Base-by-base conservation (phyloP, 2,329 filamentous ascomycete species). In the Colletotrichum endophyticum region DNA sequence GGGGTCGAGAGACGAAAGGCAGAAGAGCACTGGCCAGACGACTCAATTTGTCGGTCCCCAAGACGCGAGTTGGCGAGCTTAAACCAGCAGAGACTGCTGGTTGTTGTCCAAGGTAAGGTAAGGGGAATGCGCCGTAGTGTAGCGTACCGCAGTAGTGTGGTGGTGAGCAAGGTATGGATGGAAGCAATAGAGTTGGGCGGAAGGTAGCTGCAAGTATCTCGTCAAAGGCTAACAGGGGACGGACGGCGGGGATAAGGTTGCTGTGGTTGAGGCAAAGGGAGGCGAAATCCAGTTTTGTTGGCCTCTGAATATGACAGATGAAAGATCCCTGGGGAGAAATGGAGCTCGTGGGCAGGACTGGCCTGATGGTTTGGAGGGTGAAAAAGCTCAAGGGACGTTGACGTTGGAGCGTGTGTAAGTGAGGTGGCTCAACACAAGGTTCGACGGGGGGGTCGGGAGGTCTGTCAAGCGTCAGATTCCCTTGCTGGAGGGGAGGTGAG, bases 171-270 rank as follows among this genome's bases (percentile, higher is more conserved):
- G 30, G 66, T 13, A 16, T 69, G 39, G 39, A 44, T 44, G 39
- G 39, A 44, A n/a, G 32, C 57, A 27, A 25, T 9, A 32, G 59
- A 30, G 16, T 32, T n/a, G 22, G 2, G 59, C 28, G n/a, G 30
- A 39, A 59, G 30, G 49, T 39, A 59, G 34, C 57, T 62, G 34
- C 34, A 32, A 34, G 63, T 61, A 49, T 68, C 64, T 19, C 62
- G 22, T 30, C 7, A 22, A 59, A 67, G 27, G 61, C 30, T 59
- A 72, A 67, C 32, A 34, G 19, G 25, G 56, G 66, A 30, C n/a
- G 32, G 25, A 64, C 67, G 59, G 72, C 67, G 67, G 61, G 73
- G 62, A 67, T 75, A 72, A 63, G 73, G 62, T 67, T 72, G 73
- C 73, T 57, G 63, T 72, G 62, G 39, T 22, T 57, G 69, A 67